Evolutionary conservation across 768 basidiomycete genomes (phyloP).

Genomic region (Calocybe gangraenosa): DNA sequence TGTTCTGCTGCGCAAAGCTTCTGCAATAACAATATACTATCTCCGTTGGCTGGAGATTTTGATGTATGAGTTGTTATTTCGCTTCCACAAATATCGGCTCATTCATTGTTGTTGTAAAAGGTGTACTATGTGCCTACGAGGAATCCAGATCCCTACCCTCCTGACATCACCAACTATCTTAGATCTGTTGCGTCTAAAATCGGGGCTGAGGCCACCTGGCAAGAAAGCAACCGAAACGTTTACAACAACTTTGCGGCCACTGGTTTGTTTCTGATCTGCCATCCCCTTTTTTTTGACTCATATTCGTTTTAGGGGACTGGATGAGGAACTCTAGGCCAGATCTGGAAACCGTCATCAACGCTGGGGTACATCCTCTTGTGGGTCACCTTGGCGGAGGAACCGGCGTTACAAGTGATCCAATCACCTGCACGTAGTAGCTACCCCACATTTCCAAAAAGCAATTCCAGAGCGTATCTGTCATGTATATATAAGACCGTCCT

Average conservation of each 20-base stretch:
- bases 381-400: too few species aligned
- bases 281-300: background rate
- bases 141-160: conserved; percentile 49
- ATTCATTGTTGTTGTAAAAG: conserved; percentile 15
- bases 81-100: too few species aligned
- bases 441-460: too few species aligned
- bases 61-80: conserved; percentile 40
- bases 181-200: conserved; percentile 29
- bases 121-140: conserved; percentile 45
- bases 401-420: too few species aligned
- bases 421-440: too few species aligned
- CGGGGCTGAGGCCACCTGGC: conserved; percentile 43
- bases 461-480: too few species aligned
- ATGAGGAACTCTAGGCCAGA: conserved; percentile 46
- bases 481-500: too few species aligned
- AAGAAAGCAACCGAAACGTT: conserved; percentile 34
- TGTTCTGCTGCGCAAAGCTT: conserved; percentile 55
- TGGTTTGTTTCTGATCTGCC: conserved; percentile 22
- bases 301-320: conserved; percentile 46
- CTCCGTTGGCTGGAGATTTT: conserved; percentile 48
- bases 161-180: conserved; percentile 31
- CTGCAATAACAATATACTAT: conserved; percentile 56
- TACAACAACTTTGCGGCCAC: conserved; percentile 47
- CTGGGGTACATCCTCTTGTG: conserved; percentile 40
- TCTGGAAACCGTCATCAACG: conserved; percentile 54